These are phyloP conservation scores for Blastobotrys aristatus DNA, from an alignment of 1,139 yeast species.

Conservation along the genomic window DNA sequence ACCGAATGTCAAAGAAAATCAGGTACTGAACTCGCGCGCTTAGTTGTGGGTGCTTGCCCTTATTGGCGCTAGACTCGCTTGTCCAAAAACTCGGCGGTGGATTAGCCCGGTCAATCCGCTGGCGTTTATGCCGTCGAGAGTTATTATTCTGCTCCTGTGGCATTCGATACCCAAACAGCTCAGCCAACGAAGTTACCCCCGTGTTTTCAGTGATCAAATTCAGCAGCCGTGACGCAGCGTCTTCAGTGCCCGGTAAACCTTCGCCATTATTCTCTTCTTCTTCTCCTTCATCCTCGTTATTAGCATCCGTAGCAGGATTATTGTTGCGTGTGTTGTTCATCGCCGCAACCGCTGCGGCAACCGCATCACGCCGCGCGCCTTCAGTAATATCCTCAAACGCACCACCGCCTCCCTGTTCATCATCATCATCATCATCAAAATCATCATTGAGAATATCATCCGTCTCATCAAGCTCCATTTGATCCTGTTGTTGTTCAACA, in stretches of 20 bases:
- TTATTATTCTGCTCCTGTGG: not conserved
- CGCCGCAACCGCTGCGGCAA: not conserved
- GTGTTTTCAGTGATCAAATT: not conserved
- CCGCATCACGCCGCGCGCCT: not conserved
- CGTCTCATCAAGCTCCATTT: not conserved
- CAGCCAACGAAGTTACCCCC: not conserved
- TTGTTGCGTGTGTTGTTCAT: not conserved
- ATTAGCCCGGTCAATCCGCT: not conserved
- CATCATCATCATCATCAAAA: constrained; percentile 13
- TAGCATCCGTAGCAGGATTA: not conserved
- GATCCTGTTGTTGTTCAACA: constrained; percentile 4
- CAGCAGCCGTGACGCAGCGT: not conserved
- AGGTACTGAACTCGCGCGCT: constrained; percentile 67
- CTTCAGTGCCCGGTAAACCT: not conserved
- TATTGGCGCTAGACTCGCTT: constrained; percentile 3
- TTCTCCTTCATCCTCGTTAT: not conserved
- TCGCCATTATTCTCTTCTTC: not conserved
- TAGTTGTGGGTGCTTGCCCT: constrained; percentile 11
- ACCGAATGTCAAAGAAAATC: constrained; percentile 61
- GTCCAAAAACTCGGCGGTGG: constrained; percentile 14
- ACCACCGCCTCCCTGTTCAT: not conserved
- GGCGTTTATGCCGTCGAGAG: not conserved
- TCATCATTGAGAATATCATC: constrained; percentile 14
- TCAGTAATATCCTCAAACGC: not conserved
- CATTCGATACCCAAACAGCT: constrained; percentile 1